Conservation (phyloP, 2,329 filamentous ascomycete species). For the Coniochaeta hoffmannii region DNA sequence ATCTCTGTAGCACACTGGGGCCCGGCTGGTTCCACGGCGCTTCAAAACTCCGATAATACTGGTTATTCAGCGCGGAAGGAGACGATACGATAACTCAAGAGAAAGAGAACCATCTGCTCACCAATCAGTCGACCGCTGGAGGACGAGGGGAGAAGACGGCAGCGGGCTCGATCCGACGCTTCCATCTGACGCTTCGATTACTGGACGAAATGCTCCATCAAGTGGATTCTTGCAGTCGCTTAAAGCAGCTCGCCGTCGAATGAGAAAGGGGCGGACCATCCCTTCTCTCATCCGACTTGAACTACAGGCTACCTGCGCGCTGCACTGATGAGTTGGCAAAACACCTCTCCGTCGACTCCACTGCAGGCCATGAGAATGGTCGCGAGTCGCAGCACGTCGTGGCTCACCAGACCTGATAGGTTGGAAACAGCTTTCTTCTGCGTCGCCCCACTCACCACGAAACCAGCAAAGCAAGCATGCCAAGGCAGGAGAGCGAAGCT, state of each 20-base stretch:
- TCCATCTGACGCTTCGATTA: background rate
- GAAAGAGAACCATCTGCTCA: too few species aligned
- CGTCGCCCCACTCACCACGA: background rate
- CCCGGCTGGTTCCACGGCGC: too few species aligned
- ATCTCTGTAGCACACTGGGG: too few species aligned
- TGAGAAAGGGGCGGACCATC: background rate
- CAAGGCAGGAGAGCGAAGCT: background rate
- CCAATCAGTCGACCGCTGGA: background rate
- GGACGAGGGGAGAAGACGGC: background rate
- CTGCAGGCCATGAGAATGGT: background rate
- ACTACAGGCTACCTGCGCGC: background rate
- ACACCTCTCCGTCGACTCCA: background rate
- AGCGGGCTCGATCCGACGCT: background rate
- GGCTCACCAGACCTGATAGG: background rate
- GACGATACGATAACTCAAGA: too few species aligned
- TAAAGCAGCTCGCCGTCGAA: background rate
- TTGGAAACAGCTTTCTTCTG: background rate
- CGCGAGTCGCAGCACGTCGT: background rate
- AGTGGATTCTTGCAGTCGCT: background rate
- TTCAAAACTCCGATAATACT: too few species aligned
- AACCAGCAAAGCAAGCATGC: background rate
- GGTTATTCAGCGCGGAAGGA: background rate
- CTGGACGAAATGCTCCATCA: background rate
- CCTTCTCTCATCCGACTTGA: too few species aligned
- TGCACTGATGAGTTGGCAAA: conserved; percentile 4